Evolutionary conservation across 208 protist species (phyloP).

Genomic region (Leptomonas seymouri): DNA sequence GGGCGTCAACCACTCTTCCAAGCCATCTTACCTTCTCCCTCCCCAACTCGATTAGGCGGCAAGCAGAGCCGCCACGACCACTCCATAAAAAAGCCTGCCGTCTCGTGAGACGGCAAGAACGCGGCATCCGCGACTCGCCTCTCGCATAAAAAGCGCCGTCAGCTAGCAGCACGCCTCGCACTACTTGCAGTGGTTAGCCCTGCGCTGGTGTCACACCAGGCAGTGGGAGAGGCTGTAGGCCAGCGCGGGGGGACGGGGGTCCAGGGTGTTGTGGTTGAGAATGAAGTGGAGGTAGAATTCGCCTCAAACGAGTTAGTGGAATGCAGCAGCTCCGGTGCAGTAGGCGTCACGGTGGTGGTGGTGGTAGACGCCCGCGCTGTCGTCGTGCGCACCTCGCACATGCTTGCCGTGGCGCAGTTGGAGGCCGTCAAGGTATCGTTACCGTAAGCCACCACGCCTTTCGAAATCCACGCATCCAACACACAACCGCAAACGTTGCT

Average conservation of each 20-base stretch:
- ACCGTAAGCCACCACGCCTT: background rate
- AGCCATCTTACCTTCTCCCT: constrained; percentile 18
- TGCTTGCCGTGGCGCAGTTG: constrained; percentile 1
- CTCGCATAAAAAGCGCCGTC: constrained; percentile 4
- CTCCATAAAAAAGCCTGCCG: background rate
- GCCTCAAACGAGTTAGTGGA: too few relatives aligned
- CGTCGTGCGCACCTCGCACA: background rate
- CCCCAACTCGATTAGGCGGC: constrained; percentile 1
- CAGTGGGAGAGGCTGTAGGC: background rate
- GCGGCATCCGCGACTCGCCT: background rate
- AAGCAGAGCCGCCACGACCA: constrained; percentile 1
- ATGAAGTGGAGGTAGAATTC: background rate
- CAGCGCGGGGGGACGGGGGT: too few relatives aligned
- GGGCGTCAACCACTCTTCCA: background rate
- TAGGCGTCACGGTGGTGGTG: background rate
- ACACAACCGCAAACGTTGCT: constrained; percentile 14
- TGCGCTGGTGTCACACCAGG: constrained; percentile 2
- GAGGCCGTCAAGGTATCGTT: background rate
- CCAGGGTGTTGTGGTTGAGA: background rate
- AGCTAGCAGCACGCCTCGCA: constrained; percentile 6
- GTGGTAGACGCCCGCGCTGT: background rate
- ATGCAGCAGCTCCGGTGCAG: background rate
- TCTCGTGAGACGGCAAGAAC: background rate
- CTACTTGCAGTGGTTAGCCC: constrained; percentile 3
- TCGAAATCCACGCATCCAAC: background rate